phyloP scores from a whole-genome alignment of 192 early-diverging fungal species.

The Coemansia pectinata region DNA sequence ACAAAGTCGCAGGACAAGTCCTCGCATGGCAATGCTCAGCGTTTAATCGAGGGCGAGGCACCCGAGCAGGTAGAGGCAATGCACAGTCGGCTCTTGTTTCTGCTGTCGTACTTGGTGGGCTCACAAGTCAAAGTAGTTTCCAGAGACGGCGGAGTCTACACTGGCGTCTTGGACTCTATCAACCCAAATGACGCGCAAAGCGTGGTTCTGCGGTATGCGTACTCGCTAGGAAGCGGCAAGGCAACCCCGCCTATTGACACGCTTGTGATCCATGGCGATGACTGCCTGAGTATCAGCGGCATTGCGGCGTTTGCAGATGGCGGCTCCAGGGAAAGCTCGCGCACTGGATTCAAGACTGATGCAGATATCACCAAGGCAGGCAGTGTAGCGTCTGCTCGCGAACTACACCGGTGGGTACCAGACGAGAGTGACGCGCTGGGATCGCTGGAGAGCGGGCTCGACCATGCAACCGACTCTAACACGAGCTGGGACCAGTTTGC shows the following conservation, averaged over 20 bases:
- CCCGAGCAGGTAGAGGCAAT: conserved; percentile 46
- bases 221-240: conserved; percentile 23
- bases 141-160: conserved; percentile 21
- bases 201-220: conserved; percentile 49
- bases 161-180: conserved; percentile 44
- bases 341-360: conserved; percentile 78
- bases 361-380: conserved; percentile 77
- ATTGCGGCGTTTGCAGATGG: conserved; percentile 24
- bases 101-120: conserved; percentile 44
- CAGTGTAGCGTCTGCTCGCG: conserved; percentile 69
- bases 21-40: not conserved
- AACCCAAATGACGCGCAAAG: conserved; percentile 54
- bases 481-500: conserved; percentile 95
- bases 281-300: conserved; percentile 43
- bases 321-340: conserved; percentile 1
- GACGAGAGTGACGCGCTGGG: conserved; percentile 56
- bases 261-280: conserved; percentile 37
- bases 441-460: conserved; percentile 29
- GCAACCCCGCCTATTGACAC: conserved; percentile 32
- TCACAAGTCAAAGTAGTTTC: conserved; percentile 34
- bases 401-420: conserved; percentile 85
- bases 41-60: conserved; percentile 46
- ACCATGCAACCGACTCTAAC: not conserved
- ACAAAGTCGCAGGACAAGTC: conserved; percentile 8
- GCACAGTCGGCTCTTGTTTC: conserved; percentile 47